Percentiles rank a stretch among this genome's conserved stretches.
phyloP scores from a whole-genome alignment of 2,329 filamentous ascomycete genomes.

The Zarea fungicola region DNA sequence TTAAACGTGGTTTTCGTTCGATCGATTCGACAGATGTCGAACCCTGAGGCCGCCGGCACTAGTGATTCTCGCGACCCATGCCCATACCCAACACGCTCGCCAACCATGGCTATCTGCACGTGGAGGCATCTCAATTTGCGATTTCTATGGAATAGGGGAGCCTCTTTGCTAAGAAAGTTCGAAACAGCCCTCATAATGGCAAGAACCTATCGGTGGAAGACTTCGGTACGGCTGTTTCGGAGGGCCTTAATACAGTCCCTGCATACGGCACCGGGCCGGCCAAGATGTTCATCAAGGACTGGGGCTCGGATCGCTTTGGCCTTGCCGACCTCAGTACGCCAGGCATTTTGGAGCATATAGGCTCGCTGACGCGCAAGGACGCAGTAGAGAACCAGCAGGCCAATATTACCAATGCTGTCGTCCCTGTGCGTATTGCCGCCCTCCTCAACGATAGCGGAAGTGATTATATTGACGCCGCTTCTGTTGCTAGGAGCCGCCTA shows the following conservation, averaged over 20 bases:
- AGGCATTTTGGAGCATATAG: slow-evolving; percentile 15
- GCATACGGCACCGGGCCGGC: slow-evolving; percentile 7
- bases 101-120: slow-evolving; percentile 20
- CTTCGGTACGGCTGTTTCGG: slow-evolving; percentile 16
- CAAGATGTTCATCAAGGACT: slow-evolving; percentile 9
- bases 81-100: slow-evolving; percentile 22
- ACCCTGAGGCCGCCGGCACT: no score
- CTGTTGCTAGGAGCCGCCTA: slow-evolving; percentile 13
- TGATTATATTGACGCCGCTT: slow-evolving; percentile 9
- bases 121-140: neutral
- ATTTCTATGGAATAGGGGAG: no score
- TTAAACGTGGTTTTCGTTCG: no score
- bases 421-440: slow-evolving; percentile 6
- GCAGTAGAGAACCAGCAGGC: slow-evolving; percentile 4
- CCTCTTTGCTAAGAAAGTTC: neutral
- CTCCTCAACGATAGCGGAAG: slow-evolving; percentile 13
- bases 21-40: no score
- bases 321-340: slow-evolving; percentile 15
- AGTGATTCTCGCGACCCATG: slow-evolving; percentile 18
- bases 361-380: slow-evolving; percentile 15
- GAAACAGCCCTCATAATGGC: slow-evolving; percentile 17
- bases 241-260: slow-evolving; percentile 17
- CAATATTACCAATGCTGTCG: neutral
- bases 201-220: slow-evolving; percentile 16
- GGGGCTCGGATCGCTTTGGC: slow-evolving; percentile 11